Base-by-base conservation (phyloP, 2,329 filamentous ascomycete genomes). In the Xylaria digitata region DNA sequence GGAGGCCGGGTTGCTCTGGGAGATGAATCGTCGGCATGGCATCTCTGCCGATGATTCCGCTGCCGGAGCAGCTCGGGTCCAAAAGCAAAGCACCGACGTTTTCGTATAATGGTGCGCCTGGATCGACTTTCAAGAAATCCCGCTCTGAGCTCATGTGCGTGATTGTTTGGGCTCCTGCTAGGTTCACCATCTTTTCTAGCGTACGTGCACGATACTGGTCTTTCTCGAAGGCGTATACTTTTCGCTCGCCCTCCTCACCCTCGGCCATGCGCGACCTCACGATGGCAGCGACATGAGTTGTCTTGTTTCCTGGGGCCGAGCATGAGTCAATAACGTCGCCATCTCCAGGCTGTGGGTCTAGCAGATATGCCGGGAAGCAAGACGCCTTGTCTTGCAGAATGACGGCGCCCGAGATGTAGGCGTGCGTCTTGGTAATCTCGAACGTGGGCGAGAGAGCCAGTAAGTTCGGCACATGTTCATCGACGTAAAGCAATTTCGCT, bases 331-430 rank as follows among this genome's bases (percentile, higher is more conserved):
- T 87, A 8, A 96, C 83, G 74, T 96, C 89, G 26, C 93, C 93
- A 70, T 90, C 87, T 64, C 87, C 83, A 8, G 87, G 81, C 0
- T 81, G 81, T 0, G 91, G 89, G 58, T 97, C 85, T 0, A 99
- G 83, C 2, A 99, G 83, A 76, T 96, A 96, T 0, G 95, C 96
- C 0, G 96, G 96, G 75, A 99, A 97, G 76, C 96, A 99, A 0
- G 94, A 97, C 0, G 96, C 95, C 79, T 97, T 98, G 76, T 98
- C 96, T 78, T 99, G 96, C 26, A 98, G 82, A 66, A 98, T 97
- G 60, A 98, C 87, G 53, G 89, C 86, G 0, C 95, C 95, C 0
- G 86, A 82, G 15, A 82, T 85, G 78, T 98, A 98, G 0, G 93
- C 91, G 15, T 86, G 80, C 7, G 88, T 90, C 68, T 89, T 91